phyloP scores from a whole-genome alignment of 768 basidiomycete genomes.

The Leccinum disarticulatum region DNA sequence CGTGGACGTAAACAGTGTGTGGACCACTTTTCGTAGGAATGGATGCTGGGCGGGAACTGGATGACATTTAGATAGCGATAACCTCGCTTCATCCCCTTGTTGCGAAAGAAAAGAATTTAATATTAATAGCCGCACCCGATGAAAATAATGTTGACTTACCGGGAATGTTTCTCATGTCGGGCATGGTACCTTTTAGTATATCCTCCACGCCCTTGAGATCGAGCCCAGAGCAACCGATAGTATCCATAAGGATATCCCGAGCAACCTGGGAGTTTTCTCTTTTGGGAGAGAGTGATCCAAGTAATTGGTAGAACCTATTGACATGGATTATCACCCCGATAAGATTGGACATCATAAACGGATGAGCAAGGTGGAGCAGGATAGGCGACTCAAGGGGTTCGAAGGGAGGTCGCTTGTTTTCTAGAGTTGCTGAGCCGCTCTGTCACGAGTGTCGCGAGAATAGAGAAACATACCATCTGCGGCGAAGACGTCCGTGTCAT shows the following conservation, averaged over 20 bases:
- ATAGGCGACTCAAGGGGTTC: constrained; percentile 36
- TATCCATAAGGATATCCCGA: constrained; percentile 59
- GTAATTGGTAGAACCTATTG: constrained; percentile 52
- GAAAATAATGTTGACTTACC: constrained; percentile 23
- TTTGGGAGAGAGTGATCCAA: constrained; percentile 53
- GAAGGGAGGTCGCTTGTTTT: constrained; percentile 14
- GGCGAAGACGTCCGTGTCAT: constrained; percentile 25
- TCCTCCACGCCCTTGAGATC: constrained; percentile 52
- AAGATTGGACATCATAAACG: constrained; percentile 55
- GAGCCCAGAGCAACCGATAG: constrained; percentile 64
- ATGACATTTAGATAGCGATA: constrained; percentile 58
- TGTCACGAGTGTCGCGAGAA: constrained; percentile 38
- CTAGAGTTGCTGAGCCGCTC: constrained; percentile 35
- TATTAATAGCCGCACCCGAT: background rate
- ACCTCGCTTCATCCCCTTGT: constrained; percentile 50
- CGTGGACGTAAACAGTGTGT: constrained; percentile 45
- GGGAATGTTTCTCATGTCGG: constrained; percentile 22
- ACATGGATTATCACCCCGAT: constrained; percentile 53
- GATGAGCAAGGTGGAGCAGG: constrained; percentile 63
- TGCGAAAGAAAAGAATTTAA: background rate
- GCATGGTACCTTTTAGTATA: constrained; percentile 41
- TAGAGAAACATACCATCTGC: constrained; percentile 24
- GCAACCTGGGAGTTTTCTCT: constrained; percentile 66
- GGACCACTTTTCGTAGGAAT: constrained; percentile 43
- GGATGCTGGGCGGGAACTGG: constrained; percentile 48